Evolutionary conservation across 2,329 filamentous ascomycete species (phyloP).

Genomic region (Beauveria bassiana): DNA sequence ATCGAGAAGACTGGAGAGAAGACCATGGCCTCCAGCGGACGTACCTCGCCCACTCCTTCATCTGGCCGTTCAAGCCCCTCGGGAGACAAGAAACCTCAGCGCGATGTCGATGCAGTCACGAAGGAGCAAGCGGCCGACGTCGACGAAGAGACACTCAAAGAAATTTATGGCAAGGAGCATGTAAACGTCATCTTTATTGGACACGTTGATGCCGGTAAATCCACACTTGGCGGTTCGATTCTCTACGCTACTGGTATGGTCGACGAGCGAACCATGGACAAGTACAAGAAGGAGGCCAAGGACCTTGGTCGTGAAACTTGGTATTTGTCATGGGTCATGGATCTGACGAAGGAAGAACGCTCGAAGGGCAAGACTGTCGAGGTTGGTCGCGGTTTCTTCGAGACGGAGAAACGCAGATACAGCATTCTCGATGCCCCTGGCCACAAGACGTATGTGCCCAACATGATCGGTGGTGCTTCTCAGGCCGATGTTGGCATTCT

Average conservation of each 20-base stretch:
- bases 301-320: conserved; percentile 94
- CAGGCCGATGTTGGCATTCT: conserved; percentile 92
- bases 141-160: conserved; percentile 66
- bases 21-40: conserved; percentile 47
- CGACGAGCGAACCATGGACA: conserved; percentile 96
- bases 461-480: conserved; percentile 94
- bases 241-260: conserved; percentile 96
- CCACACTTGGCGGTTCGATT: conserved; percentile 87
- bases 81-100: conserved; percentile 42
- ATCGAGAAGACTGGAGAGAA: conserved; percentile 82
- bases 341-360: conserved; percentile 94
- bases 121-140: conserved; percentile 75
- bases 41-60: conserved; percentile 71
- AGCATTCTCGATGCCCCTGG: conserved; percentile 94
- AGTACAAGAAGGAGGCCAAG: conserved; percentile 95
- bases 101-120: conserved; percentile 74
- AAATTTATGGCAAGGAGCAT: conserved; percentile 91
- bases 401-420: conserved; percentile 93
- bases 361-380: conserved; percentile 97
- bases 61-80: conserved; percentile 81
- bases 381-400: conserved; percentile 91
- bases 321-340: conserved; percentile 98
- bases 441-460: conserved; percentile 96
- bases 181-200: conserved; percentile 97
- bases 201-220: conserved; percentile 97